phyloP scores from a whole-genome alignment of 2,329 filamentous ascomycete species.

The Aureobasidium zeae region DNA sequence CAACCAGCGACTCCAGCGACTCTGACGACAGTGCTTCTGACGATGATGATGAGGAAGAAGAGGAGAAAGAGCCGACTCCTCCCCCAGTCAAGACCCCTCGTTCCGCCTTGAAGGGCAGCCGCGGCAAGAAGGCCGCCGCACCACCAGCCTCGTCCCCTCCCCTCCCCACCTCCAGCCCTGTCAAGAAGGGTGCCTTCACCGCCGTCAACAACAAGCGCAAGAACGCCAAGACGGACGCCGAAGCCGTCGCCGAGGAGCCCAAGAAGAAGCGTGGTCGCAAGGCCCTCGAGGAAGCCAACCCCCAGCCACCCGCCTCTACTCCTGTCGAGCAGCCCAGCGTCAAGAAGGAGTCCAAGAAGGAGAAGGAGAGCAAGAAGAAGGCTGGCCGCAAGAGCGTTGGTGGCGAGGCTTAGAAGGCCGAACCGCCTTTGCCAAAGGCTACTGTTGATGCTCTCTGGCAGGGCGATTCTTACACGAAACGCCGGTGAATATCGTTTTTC shows the following conservation, averaged over 20 bases:
- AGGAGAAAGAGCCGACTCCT: constrained; percentile 27
- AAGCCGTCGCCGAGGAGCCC: constrained; percentile 17
- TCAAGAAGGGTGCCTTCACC: constrained; percentile 19
- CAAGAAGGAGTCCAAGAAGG: constrained; percentile 22
- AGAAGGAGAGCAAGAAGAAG: constrained; percentile 28
- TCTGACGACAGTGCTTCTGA: constrained; percentile 19
- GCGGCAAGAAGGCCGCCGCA: constrained; percentile 22
- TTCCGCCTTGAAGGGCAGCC: constrained; percentile 22
- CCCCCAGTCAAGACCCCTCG: constrained; percentile 26
- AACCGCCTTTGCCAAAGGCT: neutral
- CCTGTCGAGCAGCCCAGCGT: constrained; percentile 16
- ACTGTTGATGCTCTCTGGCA: neutral
- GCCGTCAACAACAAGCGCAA: constrained; percentile 20
- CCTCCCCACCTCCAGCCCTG: constrained; percentile 18
- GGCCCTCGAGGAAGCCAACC: constrained; percentile 21
- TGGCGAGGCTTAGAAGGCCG: constrained; percentile 16
- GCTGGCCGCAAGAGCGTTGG: constrained; percentile 27
- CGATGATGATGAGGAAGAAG: constrained; percentile 27
- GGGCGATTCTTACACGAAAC: too few species aligned
- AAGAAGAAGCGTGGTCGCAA: constrained; percentile 30
- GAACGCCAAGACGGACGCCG: constrained; percentile 22
- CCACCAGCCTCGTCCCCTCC: constrained; percentile 22
- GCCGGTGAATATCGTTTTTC: too few species aligned
- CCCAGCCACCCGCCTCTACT: constrained; percentile 16
- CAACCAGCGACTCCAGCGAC: constrained; percentile 10